Evolutionary conservation across 768 basidiomycete species (phyloP).

Genomic region (Suillus luteus): DNA sequence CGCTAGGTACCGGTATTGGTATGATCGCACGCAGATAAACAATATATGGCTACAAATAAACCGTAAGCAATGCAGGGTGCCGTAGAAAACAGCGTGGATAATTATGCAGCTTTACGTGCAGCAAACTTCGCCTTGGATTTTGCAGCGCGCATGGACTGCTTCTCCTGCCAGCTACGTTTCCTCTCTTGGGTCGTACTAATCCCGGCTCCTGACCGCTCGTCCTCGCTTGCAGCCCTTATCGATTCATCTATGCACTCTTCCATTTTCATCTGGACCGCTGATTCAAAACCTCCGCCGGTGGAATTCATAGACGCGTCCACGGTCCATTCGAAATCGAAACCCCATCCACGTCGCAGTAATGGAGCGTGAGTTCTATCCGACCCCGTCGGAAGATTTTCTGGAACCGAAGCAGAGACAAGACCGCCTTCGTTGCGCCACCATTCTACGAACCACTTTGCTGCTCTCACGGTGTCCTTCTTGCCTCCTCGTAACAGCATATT

Average conservation of each 20-base stretch:
- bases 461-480: constrained; percentile 65
- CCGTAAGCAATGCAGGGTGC: not conserved
- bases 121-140: constrained; percentile 33
- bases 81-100: not conserved
- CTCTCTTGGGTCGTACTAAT: constrained; percentile 73
- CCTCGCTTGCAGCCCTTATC: constrained; percentile 42
- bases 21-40: not conserved
- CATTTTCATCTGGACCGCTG: constrained; percentile 63
- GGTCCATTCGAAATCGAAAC: constrained; percentile 82
- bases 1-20: not conserved
- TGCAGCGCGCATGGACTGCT: constrained; percentile 39
- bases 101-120: constrained; percentile 24
- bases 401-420: constrained; percentile 49
- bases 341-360: constrained; percentile 64
- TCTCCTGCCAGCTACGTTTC: constrained; percentile 51
- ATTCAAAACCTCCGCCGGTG: constrained; percentile 26
- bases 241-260: constrained; percentile 66
- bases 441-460: constrained; percentile 78
- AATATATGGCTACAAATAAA: not conserved
- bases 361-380: not conserved
- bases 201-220: constrained; percentile 55
- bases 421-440: constrained; percentile 87
- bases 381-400: constrained; percentile 26
- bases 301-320: constrained; percentile 19
- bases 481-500: constrained; percentile 85